Percentiles rank a stretch among this genome's conserved stretches.
Conservation (phyloP, 2,329 filamentous ascomycete genomes). For the Colletotrichum sp. region DNA sequence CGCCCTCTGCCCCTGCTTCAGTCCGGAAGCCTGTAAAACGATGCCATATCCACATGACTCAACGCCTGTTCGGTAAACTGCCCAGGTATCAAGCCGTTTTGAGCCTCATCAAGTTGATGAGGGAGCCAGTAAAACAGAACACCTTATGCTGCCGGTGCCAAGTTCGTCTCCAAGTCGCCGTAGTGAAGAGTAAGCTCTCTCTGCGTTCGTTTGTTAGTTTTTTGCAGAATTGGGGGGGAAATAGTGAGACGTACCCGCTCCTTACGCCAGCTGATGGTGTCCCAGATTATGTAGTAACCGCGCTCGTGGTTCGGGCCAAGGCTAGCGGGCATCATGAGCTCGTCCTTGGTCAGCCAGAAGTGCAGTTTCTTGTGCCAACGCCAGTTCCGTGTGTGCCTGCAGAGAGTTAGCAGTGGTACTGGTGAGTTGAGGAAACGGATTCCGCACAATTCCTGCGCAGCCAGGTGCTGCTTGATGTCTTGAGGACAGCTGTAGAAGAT, state of each 20-base stretch:
- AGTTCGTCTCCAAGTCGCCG: constrained; percentile 61
- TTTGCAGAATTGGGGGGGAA: background rate
- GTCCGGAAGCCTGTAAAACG: constrained; percentile 12
- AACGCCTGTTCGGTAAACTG: constrained; percentile 15
- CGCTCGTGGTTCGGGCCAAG: constrained; percentile 65
- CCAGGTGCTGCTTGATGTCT: constrained; percentile 67
- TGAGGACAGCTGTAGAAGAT: constrained; percentile 72
- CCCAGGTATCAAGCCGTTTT: constrained; percentile 16
- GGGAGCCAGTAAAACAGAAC: background rate
- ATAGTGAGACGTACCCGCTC: constrained; percentile 57
- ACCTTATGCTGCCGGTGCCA: constrained; percentile 12
- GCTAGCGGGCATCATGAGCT: constrained; percentile 66
- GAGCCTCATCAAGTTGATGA: constrained; percentile 9
- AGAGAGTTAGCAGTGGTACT: background rate
- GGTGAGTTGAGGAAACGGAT: background rate
- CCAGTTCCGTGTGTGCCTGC: constrained; percentile 68
- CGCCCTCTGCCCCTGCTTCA: constrained; percentile 11
- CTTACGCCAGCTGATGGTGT: constrained; percentile 65
- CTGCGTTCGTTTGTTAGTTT: constrained; percentile 37
- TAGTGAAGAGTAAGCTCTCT: constrained; percentile 67
- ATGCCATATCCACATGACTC: constrained; percentile 14
- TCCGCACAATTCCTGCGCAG: constrained; percentile 66
- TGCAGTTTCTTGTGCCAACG: constrained; percentile 72
- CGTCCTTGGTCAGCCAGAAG: constrained; percentile 72
- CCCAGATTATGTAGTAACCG: constrained; percentile 72